Conservation (phyloP, 306 rosid species). For the Vigna nakashimae region DNA sequence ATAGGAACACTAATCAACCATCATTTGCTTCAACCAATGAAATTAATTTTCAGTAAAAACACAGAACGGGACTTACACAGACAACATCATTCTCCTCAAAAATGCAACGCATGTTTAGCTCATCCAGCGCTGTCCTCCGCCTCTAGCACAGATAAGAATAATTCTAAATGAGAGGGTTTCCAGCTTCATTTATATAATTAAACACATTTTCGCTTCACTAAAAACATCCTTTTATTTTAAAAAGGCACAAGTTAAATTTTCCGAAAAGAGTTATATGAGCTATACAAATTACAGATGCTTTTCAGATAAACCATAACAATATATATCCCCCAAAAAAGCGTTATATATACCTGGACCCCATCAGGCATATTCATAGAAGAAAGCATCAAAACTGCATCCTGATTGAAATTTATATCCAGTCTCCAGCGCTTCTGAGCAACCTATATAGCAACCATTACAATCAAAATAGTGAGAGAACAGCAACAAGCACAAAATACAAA, state of each 20-base stretch:
- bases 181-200: background rate
- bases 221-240: background rate
- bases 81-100: conserved; percentile 87
- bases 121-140: conserved; percentile 87
- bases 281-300: background rate
- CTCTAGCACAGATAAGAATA: conserved; percentile 61
- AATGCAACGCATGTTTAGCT: conserved; percentile 90
- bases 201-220: too few species aligned
- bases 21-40: conserved; percentile 8
- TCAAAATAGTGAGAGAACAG: background rate
- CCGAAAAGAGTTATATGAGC: background rate
- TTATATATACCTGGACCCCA: conserved; percentile 82
- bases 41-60: background rate
- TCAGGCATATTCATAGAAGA: conserved; percentile 95
- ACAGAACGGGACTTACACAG: conserved; percentile 63
- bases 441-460: conserved; percentile 39
- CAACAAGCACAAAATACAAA: background rate
- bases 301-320: background rate
- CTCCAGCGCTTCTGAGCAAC: conserved; percentile 94
- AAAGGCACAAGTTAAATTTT: background rate
- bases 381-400: conserved; percentile 88
- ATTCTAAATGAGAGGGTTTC: conserved; percentile 34
- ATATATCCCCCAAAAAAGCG: background rate
- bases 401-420: conserved; percentile 83
- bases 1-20: background rate